Evolutionary conservation across 208 protist genomes (phyloP).

Genomic region (Entamoeba dispar): DNA sequence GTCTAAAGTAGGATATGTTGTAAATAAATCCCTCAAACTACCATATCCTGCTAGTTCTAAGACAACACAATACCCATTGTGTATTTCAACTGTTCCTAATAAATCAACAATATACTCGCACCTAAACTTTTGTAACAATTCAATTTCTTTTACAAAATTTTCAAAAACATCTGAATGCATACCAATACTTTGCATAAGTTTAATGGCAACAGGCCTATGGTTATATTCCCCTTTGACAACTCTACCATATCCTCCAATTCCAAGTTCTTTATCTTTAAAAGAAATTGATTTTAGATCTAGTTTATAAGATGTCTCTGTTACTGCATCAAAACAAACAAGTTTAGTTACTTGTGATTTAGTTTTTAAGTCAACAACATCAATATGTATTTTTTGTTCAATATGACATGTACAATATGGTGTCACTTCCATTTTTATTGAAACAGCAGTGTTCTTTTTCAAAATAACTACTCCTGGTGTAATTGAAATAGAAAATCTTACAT

Average conservation of each 20-base stretch:
- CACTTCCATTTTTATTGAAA: neutral
- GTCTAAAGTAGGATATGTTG: neutral
- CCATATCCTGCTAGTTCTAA: neutral
- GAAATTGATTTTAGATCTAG: neutral
- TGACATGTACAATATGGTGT: neutral
- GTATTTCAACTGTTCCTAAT: neutral
- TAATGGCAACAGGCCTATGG: neutral
- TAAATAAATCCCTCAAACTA: neutral
- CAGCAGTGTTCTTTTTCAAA: neutral
- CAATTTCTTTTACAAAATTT: neutral
- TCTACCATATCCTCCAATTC: neutral
- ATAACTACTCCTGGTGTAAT: neutral
- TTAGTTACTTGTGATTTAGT: neutral
- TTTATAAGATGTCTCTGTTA: neutral
- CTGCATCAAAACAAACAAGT: neutral
- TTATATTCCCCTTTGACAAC: neutral
- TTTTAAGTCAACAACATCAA: too few relatives aligned
- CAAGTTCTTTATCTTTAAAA: neutral
- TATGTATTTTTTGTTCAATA: neutral
- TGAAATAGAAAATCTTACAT: neutral
- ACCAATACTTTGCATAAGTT: neutral
- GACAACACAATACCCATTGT: neutral
- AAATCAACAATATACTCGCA: neutral
- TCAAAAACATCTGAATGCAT: neutral
- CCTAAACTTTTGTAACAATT: neutral